Evolutionary conservation across 2,329 filamentous ascomycete species (phyloP).

Genomic region (Cladosporium sp.): DNA sequence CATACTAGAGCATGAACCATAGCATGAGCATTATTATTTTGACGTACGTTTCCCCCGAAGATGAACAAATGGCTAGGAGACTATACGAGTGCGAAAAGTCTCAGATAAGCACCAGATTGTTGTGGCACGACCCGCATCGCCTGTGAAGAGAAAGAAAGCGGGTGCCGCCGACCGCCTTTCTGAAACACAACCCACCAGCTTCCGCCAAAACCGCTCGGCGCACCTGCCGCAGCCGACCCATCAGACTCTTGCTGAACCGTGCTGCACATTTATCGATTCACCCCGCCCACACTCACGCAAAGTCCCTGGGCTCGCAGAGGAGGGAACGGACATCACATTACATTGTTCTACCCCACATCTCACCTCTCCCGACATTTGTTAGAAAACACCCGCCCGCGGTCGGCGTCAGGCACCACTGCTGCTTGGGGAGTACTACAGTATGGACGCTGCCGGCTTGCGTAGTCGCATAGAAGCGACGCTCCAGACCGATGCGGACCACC

Average conservation of each 20-base stretch:
- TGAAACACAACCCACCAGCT: neutral
- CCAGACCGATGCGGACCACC: constrained; percentile 65
- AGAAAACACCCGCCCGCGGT: neutral
- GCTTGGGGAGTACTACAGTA: constrained; percentile 32
- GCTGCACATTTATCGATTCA: neutral
- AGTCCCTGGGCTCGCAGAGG: neutral
- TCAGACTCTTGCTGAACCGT: neutral
- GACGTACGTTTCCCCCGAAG: neutral
- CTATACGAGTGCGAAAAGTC: too few species aligned
- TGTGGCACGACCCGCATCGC: too few species aligned
- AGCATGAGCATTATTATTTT: neutral
- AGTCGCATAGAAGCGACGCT: constrained; percentile 72
- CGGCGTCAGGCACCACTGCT: constrained; percentile 2
- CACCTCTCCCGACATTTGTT: neutral
- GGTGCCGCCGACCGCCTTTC: too few species aligned
- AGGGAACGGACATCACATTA: neutral
- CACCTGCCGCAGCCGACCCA: too few species aligned
- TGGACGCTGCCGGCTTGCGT: constrained; percentile 70
- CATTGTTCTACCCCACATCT: neutral
- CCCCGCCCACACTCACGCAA: neutral
- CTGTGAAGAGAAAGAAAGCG: too few species aligned
- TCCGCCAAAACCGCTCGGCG: too few species aligned
- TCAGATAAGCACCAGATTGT: too few species aligned
- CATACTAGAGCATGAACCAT: neutral
- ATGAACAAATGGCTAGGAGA: too few species aligned